These are phyloP conservation scores for Angomonas deanei DNA, from an alignment of 208 protist species.

Conservation along the genomic window DNA sequence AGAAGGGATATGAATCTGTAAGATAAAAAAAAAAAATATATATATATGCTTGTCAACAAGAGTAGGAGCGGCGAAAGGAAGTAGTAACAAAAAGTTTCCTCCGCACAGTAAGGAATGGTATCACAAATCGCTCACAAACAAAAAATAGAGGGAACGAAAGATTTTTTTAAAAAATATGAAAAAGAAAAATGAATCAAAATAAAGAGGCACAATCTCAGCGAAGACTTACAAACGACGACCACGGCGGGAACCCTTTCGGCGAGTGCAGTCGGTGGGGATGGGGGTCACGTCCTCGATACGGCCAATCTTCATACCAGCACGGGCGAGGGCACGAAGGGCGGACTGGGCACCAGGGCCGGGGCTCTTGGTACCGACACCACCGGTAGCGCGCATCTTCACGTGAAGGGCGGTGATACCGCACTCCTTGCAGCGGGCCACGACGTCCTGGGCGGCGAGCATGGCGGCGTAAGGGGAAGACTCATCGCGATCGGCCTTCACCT, in stretches of 20 bases:
- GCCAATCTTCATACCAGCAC: conserved; percentile 99
- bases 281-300: conserved; percentile 99
- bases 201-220: too few relatives aligned
- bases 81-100: not conserved
- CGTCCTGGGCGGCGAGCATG: conserved; percentile 99
- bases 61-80: not conserved
- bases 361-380: conserved; percentile 98
- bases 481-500: conserved; percentile 99
- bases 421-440: conserved; percentile 96
- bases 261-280: conserved; percentile 99
- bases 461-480: conserved; percentile 99
- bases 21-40: conserved; percentile 3
- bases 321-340: conserved; percentile 99
- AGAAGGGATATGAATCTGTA: not conserved
- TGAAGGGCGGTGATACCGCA: conserved; percentile 99
- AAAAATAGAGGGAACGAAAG: not conserved
- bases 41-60: not conserved
- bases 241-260: conserved; percentile 98
- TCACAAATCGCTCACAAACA: too few relatives aligned
- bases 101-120: not conserved
- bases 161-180: not conserved
- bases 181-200: not conserved
- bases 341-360: conserved; percentile 99
- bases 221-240: conserved; percentile 98
- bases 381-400: conserved; percentile 99